These are phyloP conservation scores for Lunasporangiospora selenospora DNA, from an alignment of 192 early-diverging fungal species.

Conservation along the genomic window DNA sequence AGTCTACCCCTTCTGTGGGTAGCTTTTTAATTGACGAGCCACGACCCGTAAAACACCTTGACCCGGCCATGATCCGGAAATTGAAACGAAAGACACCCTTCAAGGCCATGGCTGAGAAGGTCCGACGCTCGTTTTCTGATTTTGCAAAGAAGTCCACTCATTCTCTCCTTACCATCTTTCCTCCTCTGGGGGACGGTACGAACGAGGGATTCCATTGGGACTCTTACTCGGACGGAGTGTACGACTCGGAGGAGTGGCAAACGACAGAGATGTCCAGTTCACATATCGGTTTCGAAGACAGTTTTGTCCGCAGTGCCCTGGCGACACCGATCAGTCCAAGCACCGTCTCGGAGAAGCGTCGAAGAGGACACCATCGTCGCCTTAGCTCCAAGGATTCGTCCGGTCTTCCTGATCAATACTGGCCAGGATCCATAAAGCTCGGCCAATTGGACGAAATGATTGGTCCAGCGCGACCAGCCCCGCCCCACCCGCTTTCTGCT, in stretches of 20 bases:
- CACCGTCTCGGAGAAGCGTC: neutral
- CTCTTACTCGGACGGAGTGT: slow-evolving; percentile 34
- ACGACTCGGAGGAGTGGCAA: slow-evolving; percentile 20
- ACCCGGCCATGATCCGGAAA: slow-evolving; percentile 23
- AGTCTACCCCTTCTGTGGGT: neutral
- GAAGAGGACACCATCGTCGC: slow-evolving; percentile 13
- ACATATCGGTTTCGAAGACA: slow-evolving; percentile 8
- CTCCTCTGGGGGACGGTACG: slow-evolving; percentile 38
- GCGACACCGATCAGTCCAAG: slow-evolving; percentile 24
- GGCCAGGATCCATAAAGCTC: slow-evolving; percentile 33
- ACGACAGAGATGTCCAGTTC: slow-evolving; percentile 19
- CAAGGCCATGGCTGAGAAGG: slow-evolving; percentile 33
- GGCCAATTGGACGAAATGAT: slow-evolving; percentile 22
- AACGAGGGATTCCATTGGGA: slow-evolving; percentile 44
- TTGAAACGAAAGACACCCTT: slow-evolving; percentile 37
- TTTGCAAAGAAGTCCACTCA: slow-evolving; percentile 21
- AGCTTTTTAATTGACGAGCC: slow-evolving; percentile 31
- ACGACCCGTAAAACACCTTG: slow-evolving; percentile 26
- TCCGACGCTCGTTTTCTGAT: slow-evolving; percentile 32
- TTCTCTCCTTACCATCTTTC: slow-evolving; percentile 27
- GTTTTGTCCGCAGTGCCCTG: neutral
- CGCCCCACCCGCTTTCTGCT: no score
- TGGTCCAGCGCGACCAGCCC: no score
- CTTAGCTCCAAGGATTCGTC: slow-evolving; percentile 26
- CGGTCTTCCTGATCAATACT: slow-evolving; percentile 20